Conservation (phyloP, 1,139 yeast species). For the Yamadazyma pseudoaaseri region DNA sequence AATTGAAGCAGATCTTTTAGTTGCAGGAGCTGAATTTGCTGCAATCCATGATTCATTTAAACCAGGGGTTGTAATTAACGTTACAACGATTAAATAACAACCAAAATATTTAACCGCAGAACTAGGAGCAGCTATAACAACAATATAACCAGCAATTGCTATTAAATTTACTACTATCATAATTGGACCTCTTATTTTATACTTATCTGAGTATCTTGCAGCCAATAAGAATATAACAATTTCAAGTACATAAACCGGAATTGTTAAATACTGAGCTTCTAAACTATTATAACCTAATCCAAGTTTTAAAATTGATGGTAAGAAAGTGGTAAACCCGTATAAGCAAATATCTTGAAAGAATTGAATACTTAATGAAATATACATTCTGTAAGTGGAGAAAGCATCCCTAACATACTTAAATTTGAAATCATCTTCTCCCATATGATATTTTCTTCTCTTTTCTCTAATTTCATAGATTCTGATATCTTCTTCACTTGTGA, state of each 20-base stretch:
- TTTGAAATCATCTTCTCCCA: conserved; percentile 30
- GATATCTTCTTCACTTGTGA: conserved; percentile 19
- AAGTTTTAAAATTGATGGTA: conserved; percentile 40
- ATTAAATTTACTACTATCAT: conserved; percentile 24
- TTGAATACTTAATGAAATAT: conserved; percentile 39
- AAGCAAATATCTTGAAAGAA: conserved; percentile 47
- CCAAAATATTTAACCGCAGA: conserved; percentile 47
- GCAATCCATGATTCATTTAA: conserved; percentile 46
- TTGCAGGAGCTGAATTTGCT: conserved; percentile 43
- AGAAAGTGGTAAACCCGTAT: conserved; percentile 49
- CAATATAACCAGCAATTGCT: conserved; percentile 38
- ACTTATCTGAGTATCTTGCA: conserved; percentile 41
- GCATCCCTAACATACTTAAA: conserved; percentile 28
- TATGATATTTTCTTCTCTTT: conserved; percentile 22
- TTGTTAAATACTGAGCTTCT: conserved; percentile 39
- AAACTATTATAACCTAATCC: conserved; percentile 45
- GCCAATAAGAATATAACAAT: conserved; percentile 35
- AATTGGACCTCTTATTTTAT: conserved; percentile 16
- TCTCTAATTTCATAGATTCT: conserved; percentile 24
- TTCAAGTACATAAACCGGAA: conserved; percentile 25
- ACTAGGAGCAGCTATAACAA: conserved; percentile 26
- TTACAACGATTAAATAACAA: conserved; percentile 39
- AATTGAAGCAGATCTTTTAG: conserved; percentile 44
- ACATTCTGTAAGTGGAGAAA: conserved; percentile 14
- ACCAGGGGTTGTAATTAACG: conserved; percentile 40